Conservation (phyloP, 768 basidiomycete genomes). For the Boletales sp. region DNA sequence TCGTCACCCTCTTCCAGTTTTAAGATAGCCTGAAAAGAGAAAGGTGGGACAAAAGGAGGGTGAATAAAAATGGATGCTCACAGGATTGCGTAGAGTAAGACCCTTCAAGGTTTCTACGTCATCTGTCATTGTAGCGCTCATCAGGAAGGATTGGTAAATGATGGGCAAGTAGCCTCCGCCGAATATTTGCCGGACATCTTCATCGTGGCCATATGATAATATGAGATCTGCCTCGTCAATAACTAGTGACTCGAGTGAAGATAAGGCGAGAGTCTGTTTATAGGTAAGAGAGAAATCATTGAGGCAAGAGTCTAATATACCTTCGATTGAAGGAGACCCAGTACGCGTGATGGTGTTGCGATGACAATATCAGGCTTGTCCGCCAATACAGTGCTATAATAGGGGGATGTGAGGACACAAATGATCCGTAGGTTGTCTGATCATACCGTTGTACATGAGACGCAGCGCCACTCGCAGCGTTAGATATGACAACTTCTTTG, state of each 20-base stretch:
- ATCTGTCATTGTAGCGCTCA: constrained; percentile 97
- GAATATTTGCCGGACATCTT: constrained; percentile 75
- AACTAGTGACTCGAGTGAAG: constrained; percentile 76
- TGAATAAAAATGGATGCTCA: constrained; percentile 35
- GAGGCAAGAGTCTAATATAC: constrained; percentile 31
- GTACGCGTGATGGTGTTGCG: constrained; percentile 70
- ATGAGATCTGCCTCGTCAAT: constrained; percentile 98
- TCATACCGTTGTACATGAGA: constrained; percentile 71
- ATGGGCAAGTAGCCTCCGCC: constrained; percentile 69
- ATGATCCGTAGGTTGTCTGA: not conserved
- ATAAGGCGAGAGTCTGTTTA: constrained; percentile 56
- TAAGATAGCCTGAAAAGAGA: constrained; percentile 63
- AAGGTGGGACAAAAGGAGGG: not conserved
- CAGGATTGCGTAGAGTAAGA: constrained; percentile 81
- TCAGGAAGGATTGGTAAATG: constrained; percentile 87
- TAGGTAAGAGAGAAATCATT: constrained; percentile 1
- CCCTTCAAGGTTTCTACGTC: constrained; percentile 93
- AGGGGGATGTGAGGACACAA: not conserved
- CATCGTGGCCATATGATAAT: constrained; percentile 93
- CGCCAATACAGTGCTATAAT: constrained; percentile 46
- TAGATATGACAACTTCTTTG: constrained; percentile 63
- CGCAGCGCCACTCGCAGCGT: constrained; percentile 70
- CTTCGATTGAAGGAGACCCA: constrained; percentile 69
- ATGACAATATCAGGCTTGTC: constrained; percentile 80
- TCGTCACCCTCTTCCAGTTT: constrained; percentile 87